phyloP scores from a whole-genome alignment of 2,329 filamentous ascomycete genomes.

The Cladosporium oxysporum region DNA sequence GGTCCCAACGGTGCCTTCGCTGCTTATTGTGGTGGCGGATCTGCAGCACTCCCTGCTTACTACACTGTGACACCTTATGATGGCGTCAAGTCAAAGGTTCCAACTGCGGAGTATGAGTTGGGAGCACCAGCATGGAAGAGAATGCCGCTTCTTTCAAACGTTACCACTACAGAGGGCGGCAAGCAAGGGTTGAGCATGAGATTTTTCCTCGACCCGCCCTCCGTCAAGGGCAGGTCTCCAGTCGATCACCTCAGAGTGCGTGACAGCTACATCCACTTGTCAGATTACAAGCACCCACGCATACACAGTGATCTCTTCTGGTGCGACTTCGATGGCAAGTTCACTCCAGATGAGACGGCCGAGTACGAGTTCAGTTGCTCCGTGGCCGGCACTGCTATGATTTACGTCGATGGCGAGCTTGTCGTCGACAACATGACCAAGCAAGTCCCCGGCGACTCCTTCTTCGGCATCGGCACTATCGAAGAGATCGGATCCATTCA shows the following conservation, averaged over 20 bases:
- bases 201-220: conserved; percentile 59
- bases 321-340: conserved; percentile 55
- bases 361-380: conserved; percentile 67
- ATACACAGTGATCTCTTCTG: conserved; percentile 43
- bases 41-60: conserved; percentile 37
- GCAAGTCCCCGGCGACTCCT: conserved; percentile 61
- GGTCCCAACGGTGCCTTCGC: conserved; percentile 73
- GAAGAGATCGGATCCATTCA: conserved; percentile 63
- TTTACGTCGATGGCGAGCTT: conserved; percentile 63
- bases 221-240: conserved; percentile 44
- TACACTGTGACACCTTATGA: conserved; percentile 37
- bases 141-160: conserved; percentile 32
- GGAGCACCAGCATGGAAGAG: conserved; percentile 34
- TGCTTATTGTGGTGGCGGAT: conserved; percentile 47
- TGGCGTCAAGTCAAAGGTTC: conserved; percentile 32
- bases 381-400: conserved; percentile 65
- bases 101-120: conserved; percentile 28
- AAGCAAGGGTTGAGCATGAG: conserved; percentile 32
- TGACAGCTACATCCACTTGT: conserved; percentile 46
- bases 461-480: conserved; percentile 64
- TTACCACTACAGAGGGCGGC: conserved; percentile 27
- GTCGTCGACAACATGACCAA: conserved; percentile 65
- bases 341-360: conserved; percentile 61
- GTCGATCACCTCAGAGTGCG: conserved; percentile 54
- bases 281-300: conserved; percentile 52